Base-by-base conservation (phyloP, 2,329 filamentous ascomycete genomes). In the Colletotrichum musae region DNA sequence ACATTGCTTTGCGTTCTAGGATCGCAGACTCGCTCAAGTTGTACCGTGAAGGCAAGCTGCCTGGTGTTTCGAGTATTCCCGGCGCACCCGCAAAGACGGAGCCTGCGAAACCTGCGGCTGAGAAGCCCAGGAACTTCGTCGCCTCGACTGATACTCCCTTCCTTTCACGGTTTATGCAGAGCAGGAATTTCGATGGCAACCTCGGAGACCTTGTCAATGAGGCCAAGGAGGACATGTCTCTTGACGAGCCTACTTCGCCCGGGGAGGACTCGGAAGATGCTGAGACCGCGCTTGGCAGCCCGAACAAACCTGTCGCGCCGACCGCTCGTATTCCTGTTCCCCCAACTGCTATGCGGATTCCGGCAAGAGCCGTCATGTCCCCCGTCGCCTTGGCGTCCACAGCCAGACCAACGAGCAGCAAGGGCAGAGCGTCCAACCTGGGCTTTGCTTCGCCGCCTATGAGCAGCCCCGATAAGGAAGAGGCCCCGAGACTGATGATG, bases 161-260 rank as follows among this genome's bases (percentile, higher is more conserved):
- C 79, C 83, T 95, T 21, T 93, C 92, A 36, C 86, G 86, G 48
- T 79, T 93, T 54, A 84, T 94, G 80, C 84, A 88, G 73, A 86
- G 82, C 71, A 87, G 85, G 75, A 91, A 91, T 41, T 87, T 92
- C 73, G 81, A 83, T 69, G 85, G 89, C 59, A 87, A 93, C 74
- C 80, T 93, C 61, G 78, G 83, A 68, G 85, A 89, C 63, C 77
- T 86, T 73, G 89, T 92, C 58, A 81, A 81, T 60, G 89, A 91
- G 73, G 88, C 88, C 26, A 91, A 88, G 80, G 85, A 82, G 43
- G 86, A 82, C 75, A 73, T 87, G 58, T 82, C 85, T 63, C 70
- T 86, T 58, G 85, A 88, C 52, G 85, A 87, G 43, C 64, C 84
- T 58, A 80, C 83, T 41, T 83, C 87, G 74, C 73, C 83, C 70